Base-by-base conservation (phyloP, 2,329 filamentous ascomycete species). In the Microsporum ferrugineum region DNA sequence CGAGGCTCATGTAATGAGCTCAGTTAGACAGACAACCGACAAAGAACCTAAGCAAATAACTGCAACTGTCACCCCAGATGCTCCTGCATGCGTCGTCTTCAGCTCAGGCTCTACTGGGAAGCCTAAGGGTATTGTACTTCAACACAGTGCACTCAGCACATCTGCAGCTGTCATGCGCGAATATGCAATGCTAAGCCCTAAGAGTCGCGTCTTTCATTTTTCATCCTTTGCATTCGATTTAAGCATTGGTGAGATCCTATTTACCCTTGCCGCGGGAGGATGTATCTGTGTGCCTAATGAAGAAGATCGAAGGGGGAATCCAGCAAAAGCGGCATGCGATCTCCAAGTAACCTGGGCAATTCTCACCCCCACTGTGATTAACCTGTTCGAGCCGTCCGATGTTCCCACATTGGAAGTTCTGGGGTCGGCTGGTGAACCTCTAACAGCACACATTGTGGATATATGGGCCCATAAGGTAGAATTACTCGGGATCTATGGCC, bases 291-390 rank as follows among this genome's bases (percentile, higher is more conserved):
- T 86, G 1, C 82, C 83, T 0, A 78, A 78, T 0, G 71, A 78
- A 0, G 68, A 75, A 3, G 78, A 82, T 61, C 73, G 79, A 47
- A 64, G 78, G 0, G 74, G 77, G 56, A 76, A 82, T 59, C 76
- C 84, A 10, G 72, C 76, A 1, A 76, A 73, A 0, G 76, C 76
- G 0, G 79, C 84, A 36, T 75, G 77, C 1, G 68, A 73, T 0
- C 79, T 81, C 75, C 70, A 75, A 6, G 78, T 80, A 41, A 81
- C 77, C 43, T 80, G 78, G 74, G 79, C 77, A 0, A 80, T 83
- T 65, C 77, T 87, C 68, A 87, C 84, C 0, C 80, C 83, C 0
- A 77, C 82, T 0, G 77, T 87, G 29, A 81, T 83, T 1, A 67
- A 73, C 5, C 7, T 31, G 29, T 71, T 79, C 3, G 63, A 80